Percentiles rank a stretch among this genome's conserved stretches.
phyloP scores from a whole-genome alignment of 2,329 filamentous ascomycete genomes.

The Blastomyces silverae region DNA sequence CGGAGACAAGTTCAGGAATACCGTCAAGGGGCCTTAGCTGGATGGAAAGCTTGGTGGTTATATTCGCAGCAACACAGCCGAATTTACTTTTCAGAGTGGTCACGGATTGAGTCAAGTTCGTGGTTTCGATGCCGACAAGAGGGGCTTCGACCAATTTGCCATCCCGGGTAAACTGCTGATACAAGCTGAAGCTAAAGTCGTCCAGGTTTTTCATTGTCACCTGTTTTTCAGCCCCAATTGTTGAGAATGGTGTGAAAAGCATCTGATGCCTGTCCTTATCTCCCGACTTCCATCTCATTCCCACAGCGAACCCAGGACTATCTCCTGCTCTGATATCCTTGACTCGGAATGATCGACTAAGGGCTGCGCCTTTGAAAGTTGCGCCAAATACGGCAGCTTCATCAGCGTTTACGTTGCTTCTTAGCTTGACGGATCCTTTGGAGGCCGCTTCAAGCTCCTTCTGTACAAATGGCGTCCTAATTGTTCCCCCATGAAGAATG shows the following conservation, averaged over 20 bases:
- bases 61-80: slow-evolving; percentile 66
- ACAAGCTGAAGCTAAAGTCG: slow-evolving; percentile 74
- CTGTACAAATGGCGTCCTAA: slow-evolving; percentile 90
- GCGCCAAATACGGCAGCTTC: slow-evolving; percentile 95
- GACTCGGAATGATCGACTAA: slow-evolving; percentile 93
- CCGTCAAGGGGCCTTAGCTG: slow-evolving; percentile 66
- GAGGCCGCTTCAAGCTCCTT: slow-evolving; percentile 72
- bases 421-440: slow-evolving; percentile 68
- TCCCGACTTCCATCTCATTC: slow-evolving; percentile 67
- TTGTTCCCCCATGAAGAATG: slow-evolving; percentile 85
- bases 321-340: slow-evolving; percentile 92
- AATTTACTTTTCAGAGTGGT: slow-evolving; percentile 69
- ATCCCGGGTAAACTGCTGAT: slow-evolving; percentile 58
- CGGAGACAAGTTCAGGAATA: slow-evolving; percentile 68
- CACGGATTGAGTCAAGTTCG: slow-evolving; percentile 81
- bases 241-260: slow-evolving; percentile 72
- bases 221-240: slow-evolving; percentile 72
- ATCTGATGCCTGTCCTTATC: slow-evolving; percentile 69
- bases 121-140: slow-evolving; percentile 62
- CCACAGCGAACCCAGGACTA: slow-evolving; percentile 63
- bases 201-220: slow-evolving; percentile 73
- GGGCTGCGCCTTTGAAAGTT: slow-evolving; percentile 82
- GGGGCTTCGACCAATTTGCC: slow-evolving; percentile 49
- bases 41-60: slow-evolving; percentile 72
- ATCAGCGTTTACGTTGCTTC: slow-evolving; percentile 92